Evolutionary conservation across 2,329 filamentous ascomycete genomes (phyloP).

Genomic region (Cladosporium oxysporum): DNA sequence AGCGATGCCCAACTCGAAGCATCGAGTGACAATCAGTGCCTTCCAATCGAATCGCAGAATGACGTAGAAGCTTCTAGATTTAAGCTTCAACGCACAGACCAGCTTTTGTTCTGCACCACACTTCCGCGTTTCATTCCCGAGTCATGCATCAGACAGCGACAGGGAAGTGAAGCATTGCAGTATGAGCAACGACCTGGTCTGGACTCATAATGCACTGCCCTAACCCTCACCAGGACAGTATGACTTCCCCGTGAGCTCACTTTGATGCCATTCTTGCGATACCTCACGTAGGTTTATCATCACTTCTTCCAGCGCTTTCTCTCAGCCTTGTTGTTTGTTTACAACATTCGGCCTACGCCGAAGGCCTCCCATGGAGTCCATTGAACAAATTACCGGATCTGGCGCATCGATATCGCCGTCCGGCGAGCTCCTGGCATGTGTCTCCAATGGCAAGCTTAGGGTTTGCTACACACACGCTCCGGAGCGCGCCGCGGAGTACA

Average conservation of each 20-base stretch:
- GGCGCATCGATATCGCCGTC: constrained; percentile 14
- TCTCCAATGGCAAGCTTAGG: constrained; percentile 18
- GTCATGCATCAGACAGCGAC: not conserved
- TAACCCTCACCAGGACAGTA: not conserved
- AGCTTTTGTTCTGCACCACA: not conserved
- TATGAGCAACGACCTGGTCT: constrained; percentile 2
- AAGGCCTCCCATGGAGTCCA: constrained; percentile 11
- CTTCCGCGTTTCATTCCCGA: not conserved
- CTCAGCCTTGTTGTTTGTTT: constrained; percentile 1
- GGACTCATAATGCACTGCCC: not conserved
- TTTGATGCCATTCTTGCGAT: not conserved
- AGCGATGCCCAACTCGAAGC: constrained; percentile 16
- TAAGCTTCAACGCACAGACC: constrained; percentile 1
- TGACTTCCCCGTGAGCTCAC: not conserved
- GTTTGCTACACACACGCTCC: constrained; percentile 15
- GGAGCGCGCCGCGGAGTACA: constrained; percentile 17
- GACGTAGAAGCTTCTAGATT: constrained; percentile 12
- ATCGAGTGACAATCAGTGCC: constrained; percentile 1
- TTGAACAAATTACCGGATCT: constrained; percentile 11
- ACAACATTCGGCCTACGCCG: not conserved
- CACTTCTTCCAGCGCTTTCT: constrained; percentile 1
- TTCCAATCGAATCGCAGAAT: constrained; percentile 2
- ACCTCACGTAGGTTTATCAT: not conserved
- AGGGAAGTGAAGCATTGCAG: not conserved
- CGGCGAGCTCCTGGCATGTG: constrained; percentile 16